Percentiles rank a stretch among this genome's conserved stretches.
phyloP scores from a whole-genome alignment of 345 rosid genomes.

The Heritiera littoralis region DNA sequence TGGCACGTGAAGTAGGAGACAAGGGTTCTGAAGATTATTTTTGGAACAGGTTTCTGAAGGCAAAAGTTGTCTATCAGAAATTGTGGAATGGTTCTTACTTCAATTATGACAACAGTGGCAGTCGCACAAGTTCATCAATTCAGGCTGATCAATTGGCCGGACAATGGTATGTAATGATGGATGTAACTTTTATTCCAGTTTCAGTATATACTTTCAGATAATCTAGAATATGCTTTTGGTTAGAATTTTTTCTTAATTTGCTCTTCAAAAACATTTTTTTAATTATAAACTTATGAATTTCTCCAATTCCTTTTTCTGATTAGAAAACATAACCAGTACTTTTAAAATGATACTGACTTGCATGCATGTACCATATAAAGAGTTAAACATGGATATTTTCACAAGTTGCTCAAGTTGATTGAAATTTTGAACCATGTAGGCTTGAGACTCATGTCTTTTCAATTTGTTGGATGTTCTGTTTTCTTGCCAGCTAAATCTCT shows the following conservation, averaged over 20 bases:
- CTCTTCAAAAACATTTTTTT: background rate
- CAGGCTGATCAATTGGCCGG: conserved; percentile 99
- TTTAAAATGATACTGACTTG: background rate
- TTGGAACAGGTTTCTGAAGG: conserved; percentile 82
- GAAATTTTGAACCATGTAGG: background rate
- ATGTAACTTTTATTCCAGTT: background rate
- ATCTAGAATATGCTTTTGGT: background rate
- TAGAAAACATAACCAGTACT: too few relatives aligned
- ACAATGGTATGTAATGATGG: conserved; percentile 58
- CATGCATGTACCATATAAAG: background rate
- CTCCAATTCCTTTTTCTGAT: background rate
- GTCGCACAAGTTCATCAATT: conserved; percentile 69
- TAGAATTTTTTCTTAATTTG: background rate
- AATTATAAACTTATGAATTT: background rate
- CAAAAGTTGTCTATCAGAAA: conserved; percentile 66
- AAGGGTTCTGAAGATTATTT: conserved; percentile 67
- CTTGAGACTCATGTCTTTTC: too few relatives aligned
- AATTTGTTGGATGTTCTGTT: too few relatives aligned
- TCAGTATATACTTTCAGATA: background rate
- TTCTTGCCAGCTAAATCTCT: background rate
- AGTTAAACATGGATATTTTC: background rate
- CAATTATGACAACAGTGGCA: conserved; percentile 68
- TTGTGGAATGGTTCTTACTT: conserved; percentile 96
- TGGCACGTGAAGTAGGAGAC: conserved; percentile 81
- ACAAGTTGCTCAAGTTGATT: background rate